Evolutionary conservation across 2,329 filamentous ascomycete species (phyloP).

Genomic region (Sporothrix euskadiensis): DNA sequence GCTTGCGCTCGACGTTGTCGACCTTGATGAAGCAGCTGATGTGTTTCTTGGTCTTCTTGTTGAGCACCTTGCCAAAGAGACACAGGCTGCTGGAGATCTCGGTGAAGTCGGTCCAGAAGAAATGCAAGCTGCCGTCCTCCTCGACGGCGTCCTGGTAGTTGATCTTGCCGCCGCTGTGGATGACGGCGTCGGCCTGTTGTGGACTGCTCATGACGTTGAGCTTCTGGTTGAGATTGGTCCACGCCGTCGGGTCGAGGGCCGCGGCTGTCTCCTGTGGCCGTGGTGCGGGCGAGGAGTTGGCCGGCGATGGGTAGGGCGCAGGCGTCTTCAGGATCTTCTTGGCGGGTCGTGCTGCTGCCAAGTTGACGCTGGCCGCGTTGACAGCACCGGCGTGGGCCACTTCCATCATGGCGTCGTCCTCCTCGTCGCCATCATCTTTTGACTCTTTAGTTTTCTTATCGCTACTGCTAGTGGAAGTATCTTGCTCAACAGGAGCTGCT

Average conservation of each 20-base stretch:
- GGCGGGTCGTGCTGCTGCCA: constrained; percentile 74
- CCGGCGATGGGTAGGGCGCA: constrained; percentile 67
- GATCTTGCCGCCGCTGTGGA: constrained; percentile 84
- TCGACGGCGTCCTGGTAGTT: constrained; percentile 85
- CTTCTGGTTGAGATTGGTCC: constrained; percentile 83
- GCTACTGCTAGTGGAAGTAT: background rate
- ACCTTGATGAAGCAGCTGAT: constrained; percentile 95
- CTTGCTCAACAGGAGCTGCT: constrained; percentile 35
- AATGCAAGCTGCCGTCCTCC: constrained; percentile 83
- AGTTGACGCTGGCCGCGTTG: constrained; percentile 73
- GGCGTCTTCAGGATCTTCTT: constrained; percentile 69
- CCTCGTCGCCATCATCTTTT: constrained; percentile 68
- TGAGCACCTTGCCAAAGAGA: constrained; percentile 92
- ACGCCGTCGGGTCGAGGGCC: constrained; percentile 75
- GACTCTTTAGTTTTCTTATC: constrained; percentile 48
- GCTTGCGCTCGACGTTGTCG: constrained; percentile 88
- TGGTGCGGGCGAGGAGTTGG: constrained; percentile 69
- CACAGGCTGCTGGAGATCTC: constrained; percentile 90
- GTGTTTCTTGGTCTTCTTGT: constrained; percentile 76
- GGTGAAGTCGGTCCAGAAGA: constrained; percentile 97
- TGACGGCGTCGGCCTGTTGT: constrained; percentile 58
- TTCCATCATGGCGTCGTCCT: constrained; percentile 84
- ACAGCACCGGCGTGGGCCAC: constrained; percentile 74
- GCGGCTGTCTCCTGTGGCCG: constrained; percentile 45
- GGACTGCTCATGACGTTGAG: constrained; percentile 77